Evolutionary conservation across 768 basidiomycete species (phyloP).

Genomic region (Lactarius hatsudake): DNA sequence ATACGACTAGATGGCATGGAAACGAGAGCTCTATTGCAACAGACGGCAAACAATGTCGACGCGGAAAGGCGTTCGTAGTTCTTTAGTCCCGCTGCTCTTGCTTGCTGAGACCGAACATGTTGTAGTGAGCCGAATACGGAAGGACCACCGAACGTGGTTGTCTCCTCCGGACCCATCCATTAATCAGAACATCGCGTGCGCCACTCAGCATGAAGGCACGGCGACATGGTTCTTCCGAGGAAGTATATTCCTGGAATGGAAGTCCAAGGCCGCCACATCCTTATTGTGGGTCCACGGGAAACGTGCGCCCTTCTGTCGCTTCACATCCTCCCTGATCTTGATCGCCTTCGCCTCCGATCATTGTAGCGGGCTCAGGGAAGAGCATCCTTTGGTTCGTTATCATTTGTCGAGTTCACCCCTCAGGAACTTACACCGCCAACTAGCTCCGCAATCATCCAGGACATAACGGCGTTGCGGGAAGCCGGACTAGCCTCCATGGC

Average conservation of each 20-base stretch:
- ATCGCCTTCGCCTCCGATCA: background rate
- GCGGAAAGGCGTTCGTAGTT: background rate
- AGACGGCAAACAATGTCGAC: background rate
- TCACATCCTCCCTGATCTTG: background rate
- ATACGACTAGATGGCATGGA: background rate
- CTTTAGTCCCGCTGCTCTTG: background rate
- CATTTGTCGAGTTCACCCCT: background rate
- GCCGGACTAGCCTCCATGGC: background rate
- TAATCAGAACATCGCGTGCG: background rate
- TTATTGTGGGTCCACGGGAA: conserved; percentile 8
- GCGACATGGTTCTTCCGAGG: background rate
- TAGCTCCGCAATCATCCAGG: conserved; percentile 5
- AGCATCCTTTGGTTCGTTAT: background rate
- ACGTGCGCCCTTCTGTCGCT: background rate
- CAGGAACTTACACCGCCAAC: background rate
- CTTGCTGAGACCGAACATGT: background rate
- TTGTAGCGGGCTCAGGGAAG: background rate
- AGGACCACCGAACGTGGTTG: background rate
- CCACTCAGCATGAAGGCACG: background rate
- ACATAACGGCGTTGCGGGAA: background rate
- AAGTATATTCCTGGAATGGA: background rate
- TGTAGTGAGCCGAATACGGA: background rate
- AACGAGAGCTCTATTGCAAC: background rate
- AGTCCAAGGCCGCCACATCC: background rate
- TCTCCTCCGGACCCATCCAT: background rate